Percentiles rank a stretch among this genome's conserved stretches.
phyloP scores from a whole-genome alignment of 257 asterid genomes.

The Craterostigma plantagineum region DNA sequence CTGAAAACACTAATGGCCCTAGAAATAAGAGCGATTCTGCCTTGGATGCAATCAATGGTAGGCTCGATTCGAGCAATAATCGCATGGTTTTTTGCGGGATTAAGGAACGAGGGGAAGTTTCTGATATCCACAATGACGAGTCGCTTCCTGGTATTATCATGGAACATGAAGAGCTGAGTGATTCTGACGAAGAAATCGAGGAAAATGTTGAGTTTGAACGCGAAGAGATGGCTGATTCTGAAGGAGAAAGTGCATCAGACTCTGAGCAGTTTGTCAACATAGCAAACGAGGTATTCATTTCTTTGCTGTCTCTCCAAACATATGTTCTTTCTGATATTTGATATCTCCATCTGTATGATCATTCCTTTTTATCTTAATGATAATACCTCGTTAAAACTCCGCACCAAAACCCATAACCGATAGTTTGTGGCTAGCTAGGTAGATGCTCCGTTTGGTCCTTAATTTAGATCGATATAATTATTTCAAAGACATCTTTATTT shows the following conservation, averaged over 20 bases:
- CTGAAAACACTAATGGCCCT: conserved; percentile 10
- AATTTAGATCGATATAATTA: too few species aligned
- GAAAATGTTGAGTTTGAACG: conserved; percentile 90
- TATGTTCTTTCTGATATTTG: too few species aligned
- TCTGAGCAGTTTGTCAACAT: conserved; percentile 29
- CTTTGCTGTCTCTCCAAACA: too few species aligned
- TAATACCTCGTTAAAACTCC: too few species aligned
- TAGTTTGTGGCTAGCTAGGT: too few species aligned
- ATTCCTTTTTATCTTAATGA: too few species aligned
- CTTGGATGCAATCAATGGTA: conserved; percentile 14
- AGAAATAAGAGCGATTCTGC: conserved; percentile 16
- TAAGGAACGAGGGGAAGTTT: conserved; percentile 18
- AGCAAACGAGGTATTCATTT: conserved; percentile 45
- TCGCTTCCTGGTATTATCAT: conserved; percentile 63
- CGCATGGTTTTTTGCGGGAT: conserved; percentile 17
- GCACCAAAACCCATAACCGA: too few species aligned
- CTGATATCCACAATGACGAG: conserved; percentile 22
- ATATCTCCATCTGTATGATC: too few species aligned
- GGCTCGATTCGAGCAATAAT: conserved; percentile 18
- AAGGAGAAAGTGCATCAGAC: conserved; percentile 54
- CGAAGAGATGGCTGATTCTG: conserved; percentile 98
- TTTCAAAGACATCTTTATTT: too few species aligned
- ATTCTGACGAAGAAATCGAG: conserved; percentile 82
- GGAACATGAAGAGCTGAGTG: conserved; percentile 98
- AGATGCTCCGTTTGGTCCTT: too few species aligned